Conservation (phyloP, 2,329 filamentous ascomycete genomes). For the Lachnellula willkommii region DNA sequence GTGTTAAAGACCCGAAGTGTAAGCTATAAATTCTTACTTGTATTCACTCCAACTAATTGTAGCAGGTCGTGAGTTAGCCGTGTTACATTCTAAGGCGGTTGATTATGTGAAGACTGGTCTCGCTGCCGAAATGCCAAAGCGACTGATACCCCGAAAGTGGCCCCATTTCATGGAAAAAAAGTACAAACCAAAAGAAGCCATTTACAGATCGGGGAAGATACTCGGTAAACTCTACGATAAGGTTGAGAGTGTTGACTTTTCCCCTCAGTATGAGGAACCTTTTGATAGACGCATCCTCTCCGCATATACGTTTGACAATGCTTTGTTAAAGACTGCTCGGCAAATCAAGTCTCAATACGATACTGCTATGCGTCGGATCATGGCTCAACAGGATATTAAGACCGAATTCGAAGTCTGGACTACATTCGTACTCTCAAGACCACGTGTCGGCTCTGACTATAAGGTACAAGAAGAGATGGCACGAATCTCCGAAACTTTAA, state of each 20-base stretch:
- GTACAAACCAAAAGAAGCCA: slow-evolving; percentile 37
- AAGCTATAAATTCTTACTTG: slow-evolving; percentile 30
- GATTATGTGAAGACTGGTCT: slow-evolving; percentile 91
- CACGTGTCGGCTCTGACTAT: slow-evolving; percentile 69
- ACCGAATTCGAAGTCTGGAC: slow-evolving; percentile 94
- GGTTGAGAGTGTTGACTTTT: slow-evolving; percentile 62
- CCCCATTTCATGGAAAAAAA: slow-evolving; percentile 86
- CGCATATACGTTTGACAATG: slow-evolving; percentile 51
- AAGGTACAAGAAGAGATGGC: slow-evolving; percentile 83
- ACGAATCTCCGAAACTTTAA: slow-evolving; percentile 59
- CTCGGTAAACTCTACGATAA: slow-evolving; percentile 80
- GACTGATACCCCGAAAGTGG: slow-evolving; percentile 58
- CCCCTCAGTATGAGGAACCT: slow-evolving; percentile 61
- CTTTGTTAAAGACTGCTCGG: slow-evolving; percentile 52
- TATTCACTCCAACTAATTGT: slow-evolving; percentile 8
- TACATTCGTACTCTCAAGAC: slow-evolving; percentile 73
- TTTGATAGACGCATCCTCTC: slow-evolving; percentile 74
- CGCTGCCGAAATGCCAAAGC: slow-evolving; percentile 59
- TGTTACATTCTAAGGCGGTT: slow-evolving; percentile 83
- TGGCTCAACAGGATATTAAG: slow-evolving; percentile 75
- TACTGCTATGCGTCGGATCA: slow-evolving; percentile 65
- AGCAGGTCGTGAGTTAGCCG: slow-evolving; percentile 62
- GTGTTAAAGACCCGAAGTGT: slow-evolving; percentile 66
- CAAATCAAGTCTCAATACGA: slow-evolving; percentile 76
- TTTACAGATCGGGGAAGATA: slow-evolving; percentile 64